A percentile compares a stretch with the other conserved stretches of the same genome.
phyloP scores from a whole-genome alignment of 1,139 yeast species.

The Kodamaea anthophila region DNA sequence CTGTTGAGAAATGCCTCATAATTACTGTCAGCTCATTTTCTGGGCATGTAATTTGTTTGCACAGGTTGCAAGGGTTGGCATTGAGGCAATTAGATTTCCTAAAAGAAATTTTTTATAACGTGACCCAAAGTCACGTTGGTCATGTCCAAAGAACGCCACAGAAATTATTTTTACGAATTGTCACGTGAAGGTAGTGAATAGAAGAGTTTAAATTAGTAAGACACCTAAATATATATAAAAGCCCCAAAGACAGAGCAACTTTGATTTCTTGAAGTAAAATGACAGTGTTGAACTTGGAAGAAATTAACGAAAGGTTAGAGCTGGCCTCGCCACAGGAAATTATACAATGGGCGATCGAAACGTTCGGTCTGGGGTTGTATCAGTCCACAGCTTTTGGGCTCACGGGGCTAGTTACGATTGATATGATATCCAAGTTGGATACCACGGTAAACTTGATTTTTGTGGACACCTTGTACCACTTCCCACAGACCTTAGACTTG shows the following conservation, averaged over 20 bases:
- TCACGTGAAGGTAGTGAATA: conserved; percentile 4
- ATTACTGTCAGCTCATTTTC: too few relatives aligned
- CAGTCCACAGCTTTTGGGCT: conserved; percentile 96
- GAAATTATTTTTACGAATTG: conserved; percentile 4
- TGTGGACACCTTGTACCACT: conserved; percentile 86
- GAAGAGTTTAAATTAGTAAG: too few relatives aligned
- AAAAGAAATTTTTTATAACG: too few relatives aligned
- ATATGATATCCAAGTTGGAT: conserved; percentile 62
- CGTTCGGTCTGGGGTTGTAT: conserved; percentile 65
- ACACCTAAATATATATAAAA: too few relatives aligned
- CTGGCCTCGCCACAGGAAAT: conserved; percentile 63
- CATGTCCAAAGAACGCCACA: too few relatives aligned
- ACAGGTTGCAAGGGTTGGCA: too few relatives aligned
- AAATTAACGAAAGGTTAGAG: conserved; percentile 57
- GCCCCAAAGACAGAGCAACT: too few relatives aligned
- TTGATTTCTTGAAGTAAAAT: too few relatives aligned
- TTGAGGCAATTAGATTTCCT: conserved; percentile 2
- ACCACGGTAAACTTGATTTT: conserved; percentile 68
- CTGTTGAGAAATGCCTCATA: too few relatives aligned
- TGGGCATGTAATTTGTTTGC: too few relatives aligned
- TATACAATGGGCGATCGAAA: conserved; percentile 71
- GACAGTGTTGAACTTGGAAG: conserved; percentile 35
- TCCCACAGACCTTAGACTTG: conserved; percentile 84
- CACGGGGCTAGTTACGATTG: conserved; percentile 84
- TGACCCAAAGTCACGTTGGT: too few relatives aligned